These are phyloP conservation scores for Madurella fahalii DNA, from an alignment of 2,329 filamentous ascomycete species.

Conservation along the genomic window DNA sequence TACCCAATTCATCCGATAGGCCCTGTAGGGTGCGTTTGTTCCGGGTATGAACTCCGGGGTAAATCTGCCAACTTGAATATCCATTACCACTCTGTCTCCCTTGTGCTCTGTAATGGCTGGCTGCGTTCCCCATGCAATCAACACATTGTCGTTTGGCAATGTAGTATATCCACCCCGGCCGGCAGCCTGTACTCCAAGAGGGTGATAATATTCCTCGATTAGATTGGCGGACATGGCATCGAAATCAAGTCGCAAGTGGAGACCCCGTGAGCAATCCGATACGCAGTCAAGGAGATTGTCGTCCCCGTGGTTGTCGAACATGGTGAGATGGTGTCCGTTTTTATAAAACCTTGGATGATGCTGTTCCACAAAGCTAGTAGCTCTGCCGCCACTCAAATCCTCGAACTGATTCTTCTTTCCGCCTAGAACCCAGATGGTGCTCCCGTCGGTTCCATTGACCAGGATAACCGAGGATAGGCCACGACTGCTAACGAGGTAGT, in stretches of 20 bases:
- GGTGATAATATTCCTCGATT: neutral
- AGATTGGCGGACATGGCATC: neutral
- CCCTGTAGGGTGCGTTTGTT: neutral
- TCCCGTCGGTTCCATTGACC: neutral
- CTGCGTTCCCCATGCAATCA: neutral
- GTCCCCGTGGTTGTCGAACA: neutral
- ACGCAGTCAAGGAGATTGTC: neutral
- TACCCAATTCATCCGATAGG: neutral
- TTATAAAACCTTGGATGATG: neutral
- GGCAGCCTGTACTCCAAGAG: neutral
- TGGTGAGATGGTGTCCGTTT: neutral
- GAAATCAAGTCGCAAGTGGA: neutral
- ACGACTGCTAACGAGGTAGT: neutral
- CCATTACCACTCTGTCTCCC: neutral
- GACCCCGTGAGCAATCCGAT: neutral
- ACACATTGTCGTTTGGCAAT: neutral
- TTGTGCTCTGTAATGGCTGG: neutral
- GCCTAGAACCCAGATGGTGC: neutral
- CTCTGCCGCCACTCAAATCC: neutral
- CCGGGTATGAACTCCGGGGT: neutral
- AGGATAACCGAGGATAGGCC: neutral
- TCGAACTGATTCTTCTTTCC: neutral
- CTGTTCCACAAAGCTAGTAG: neutral
- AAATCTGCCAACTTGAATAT: neutral
- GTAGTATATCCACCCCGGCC: neutral